Evolutionary conservation across 2,329 filamentous ascomycete genomes (phyloP), one percentile per base, ranked within the genome.

Genomic region (Alternaria gaisen): DNA sequence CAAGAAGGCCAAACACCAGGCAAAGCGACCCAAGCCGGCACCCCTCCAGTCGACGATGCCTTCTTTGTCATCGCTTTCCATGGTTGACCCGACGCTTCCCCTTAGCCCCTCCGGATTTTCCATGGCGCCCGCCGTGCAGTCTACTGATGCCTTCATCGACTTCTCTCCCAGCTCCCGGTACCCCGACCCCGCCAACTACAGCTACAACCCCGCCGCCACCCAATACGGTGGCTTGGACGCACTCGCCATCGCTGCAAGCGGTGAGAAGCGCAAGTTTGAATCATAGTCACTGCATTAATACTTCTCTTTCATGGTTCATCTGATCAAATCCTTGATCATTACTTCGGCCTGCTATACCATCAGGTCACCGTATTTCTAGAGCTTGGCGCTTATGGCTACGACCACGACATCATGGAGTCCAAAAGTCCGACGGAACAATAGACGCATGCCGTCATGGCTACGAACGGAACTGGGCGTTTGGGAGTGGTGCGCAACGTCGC

Each of bases 361-460:
- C 30, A 54, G 48, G 32, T 40, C 26, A 20, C 20, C 26, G 24
- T 34, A 44, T 53, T 34, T 40, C 38, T 52, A 44, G 32, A 56
- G 57, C 53, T 52, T 54, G 64, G 68, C 66, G 64, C 60, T 64
- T 56, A 50, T 24, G 64, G 58, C 41, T 51, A 56, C 56, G 52
- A 63, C 36, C 44, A 60, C 32, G 36, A 53, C 46, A 36, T 50
- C 38, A 38, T 54, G 65, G 68, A 64, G 64, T 70, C 61, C 59
- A 72, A 75, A 73, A 66, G 36, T 63, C 60, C 36, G 41, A 56
- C 60, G 60, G 60, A 69, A 69, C 53, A 76, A 75, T 76, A 78
- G 75, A 79, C 75, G 75, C 75, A 76, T 73, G 77, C 77, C 74
- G 74, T 77, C 77, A 78, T 65, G 77, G 77, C 77, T 77, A 79